phyloP scores from a whole-genome alignment of 1,284 basidiomycete genomes.

The Ceratobasidium sp. region DNA sequence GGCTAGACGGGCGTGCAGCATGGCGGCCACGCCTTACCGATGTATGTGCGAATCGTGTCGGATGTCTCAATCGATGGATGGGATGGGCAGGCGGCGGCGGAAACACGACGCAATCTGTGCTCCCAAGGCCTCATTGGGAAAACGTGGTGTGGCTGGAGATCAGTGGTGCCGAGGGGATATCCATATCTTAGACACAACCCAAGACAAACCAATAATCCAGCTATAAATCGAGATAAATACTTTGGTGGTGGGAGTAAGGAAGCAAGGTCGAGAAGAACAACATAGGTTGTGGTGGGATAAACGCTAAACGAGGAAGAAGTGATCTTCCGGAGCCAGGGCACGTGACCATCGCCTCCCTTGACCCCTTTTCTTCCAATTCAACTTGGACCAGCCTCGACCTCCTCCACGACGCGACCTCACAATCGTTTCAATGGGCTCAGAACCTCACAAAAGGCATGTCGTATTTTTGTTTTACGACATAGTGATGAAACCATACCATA shows the following conservation, averaged over 20 bases:
- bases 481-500: neutral
- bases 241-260: too few relatives aligned
- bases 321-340: too few relatives aligned
- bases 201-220: too few relatives aligned
- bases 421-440: neutral
- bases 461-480: neutral
- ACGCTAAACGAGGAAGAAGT: too few relatives aligned
- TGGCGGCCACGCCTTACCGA: slow-evolving; percentile 28
- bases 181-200: too few relatives aligned
- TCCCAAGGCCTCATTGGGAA: slow-evolving; percentile 27
- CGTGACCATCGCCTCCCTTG: too few relatives aligned
- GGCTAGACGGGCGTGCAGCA: slow-evolving; percentile 21
- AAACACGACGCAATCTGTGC: slow-evolving; percentile 24
- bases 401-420: neutral
- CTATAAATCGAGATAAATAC: too few relatives aligned
- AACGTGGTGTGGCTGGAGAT: slow-evolving; percentile 22
- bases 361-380: slow-evolving; percentile 1
- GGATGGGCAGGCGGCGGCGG: neutral
- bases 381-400: slow-evolving; percentile 11
- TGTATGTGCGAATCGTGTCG: neutral
- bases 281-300: too few relatives aligned
- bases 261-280: too few relatives aligned
- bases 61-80: slow-evolving; percentile 32
- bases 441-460: neutral
- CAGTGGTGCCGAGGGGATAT: too few relatives aligned